Conservation (phyloP, 2,329 filamentous ascomycete species). For the Botrytis cinerea region DNA sequence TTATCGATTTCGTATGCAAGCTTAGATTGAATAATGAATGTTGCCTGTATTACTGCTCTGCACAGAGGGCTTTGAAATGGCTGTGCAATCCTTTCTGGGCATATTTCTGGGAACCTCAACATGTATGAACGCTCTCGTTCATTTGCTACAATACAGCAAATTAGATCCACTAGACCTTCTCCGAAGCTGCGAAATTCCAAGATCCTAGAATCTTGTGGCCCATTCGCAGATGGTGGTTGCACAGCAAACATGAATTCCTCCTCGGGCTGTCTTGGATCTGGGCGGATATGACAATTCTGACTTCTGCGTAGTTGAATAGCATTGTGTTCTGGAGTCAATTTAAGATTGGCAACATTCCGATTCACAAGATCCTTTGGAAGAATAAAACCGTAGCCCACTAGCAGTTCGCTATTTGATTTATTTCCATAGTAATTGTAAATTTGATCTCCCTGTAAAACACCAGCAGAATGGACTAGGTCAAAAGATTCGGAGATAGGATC, state of each 20-base stretch:
- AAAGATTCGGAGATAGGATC: constrained; percentile 46
- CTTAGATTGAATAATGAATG: constrained; percentile 30
- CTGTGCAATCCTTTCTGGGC: constrained; percentile 28
- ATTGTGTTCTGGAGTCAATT: constrained; percentile 31
- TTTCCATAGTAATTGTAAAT: constrained; percentile 71
- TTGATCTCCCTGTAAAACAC: constrained; percentile 53
- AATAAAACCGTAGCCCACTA: constrained; percentile 65
- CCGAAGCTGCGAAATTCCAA: constrained; percentile 30
- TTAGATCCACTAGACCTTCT: constrained; percentile 35
- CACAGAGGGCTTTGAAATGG: constrained; percentile 29
- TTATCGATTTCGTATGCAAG: constrained; percentile 29
- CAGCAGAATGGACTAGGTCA: constrained; percentile 47
- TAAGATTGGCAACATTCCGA: constrained; percentile 43
- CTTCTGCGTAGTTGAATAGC: constrained; percentile 30
- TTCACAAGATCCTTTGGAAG: constrained; percentile 45
- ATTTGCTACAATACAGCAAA: constrained; percentile 38
- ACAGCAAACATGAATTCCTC: constrained; percentile 38
- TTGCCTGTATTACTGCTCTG: constrained; percentile 29
- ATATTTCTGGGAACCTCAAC: constrained; percentile 11
- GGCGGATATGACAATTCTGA: constrained; percentile 31
- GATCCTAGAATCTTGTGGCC: constrained; percentile 1
- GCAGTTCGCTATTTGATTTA: constrained; percentile 73
- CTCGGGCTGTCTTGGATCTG: constrained; percentile 20
- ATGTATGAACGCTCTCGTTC: constrained; percentile 31
- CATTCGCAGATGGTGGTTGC: not conserved